Percentiles rank a stretch among this genome's conserved stretches.
phyloP scores from a whole-genome alignment of 176 grass and related monocot genomes.

The Bothriochloa decipiens region DNA sequence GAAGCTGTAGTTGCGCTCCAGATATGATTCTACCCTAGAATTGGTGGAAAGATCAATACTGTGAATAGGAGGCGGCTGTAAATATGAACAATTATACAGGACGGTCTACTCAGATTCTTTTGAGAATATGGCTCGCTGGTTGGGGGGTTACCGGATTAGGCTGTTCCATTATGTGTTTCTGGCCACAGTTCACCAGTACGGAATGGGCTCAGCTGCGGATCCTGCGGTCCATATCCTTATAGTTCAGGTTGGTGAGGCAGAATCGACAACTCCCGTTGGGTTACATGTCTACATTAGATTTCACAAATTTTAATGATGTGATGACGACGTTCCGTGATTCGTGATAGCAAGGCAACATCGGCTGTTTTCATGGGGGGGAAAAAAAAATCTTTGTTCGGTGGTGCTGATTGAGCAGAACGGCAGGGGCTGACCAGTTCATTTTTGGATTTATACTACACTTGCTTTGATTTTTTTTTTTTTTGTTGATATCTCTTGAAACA shows the following conservation, averaged over 20 bases:
- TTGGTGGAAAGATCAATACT: not conserved
- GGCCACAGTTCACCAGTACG: not conserved
- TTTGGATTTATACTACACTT: not conserved
- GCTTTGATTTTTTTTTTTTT: not conserved
- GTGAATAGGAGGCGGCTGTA: slow-evolving; percentile 43
- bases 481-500: not conserved
- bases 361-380: not conserved
- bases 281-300: not conserved
- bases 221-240: not conserved
- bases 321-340: not conserved
- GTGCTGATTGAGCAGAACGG: not conserved
- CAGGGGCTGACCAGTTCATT: not conserved
- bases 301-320: slow-evolving; percentile 15
- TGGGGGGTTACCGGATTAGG: not conserved
- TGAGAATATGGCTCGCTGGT: not conserved
- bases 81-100: slow-evolving; percentile 26
- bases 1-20: not conserved
- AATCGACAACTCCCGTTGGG: not conserved
- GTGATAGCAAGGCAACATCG: not conserved
- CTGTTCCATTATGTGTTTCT: not conserved
- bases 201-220: not conserved
- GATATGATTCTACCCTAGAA: slow-evolving; percentile 25
- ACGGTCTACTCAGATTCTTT: slow-evolving; percentile 8
- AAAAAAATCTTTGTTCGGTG: not conserved
- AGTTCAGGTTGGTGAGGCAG: slow-evolving; percentile 9